Evolutionary conservation across 257 asterid genomes (phyloP), one percentile per base, ranked within the genome.

Genomic region (Fraxinus cuspidata): DNA sequence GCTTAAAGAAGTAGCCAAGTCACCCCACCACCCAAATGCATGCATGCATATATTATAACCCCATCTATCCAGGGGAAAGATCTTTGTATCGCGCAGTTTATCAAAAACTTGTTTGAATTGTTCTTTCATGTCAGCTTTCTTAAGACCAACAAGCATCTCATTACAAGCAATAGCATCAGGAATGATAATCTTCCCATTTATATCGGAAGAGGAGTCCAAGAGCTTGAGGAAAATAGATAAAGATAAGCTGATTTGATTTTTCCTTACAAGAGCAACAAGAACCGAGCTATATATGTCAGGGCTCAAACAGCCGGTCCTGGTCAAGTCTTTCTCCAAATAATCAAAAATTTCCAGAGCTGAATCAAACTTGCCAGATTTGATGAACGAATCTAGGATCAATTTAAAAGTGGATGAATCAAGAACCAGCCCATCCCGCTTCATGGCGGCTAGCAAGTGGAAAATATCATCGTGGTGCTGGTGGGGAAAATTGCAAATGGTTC

Each of bases 21-120:
- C 94, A 49, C 98, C 97, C 96, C 96, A 93, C 67, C 86, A 77
- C 60, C 99, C 98, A 64, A 91, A 86, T 21, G 90, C 85, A 60
- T 93, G 97, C 66, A 93, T 92, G 75, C 99, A 93, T 78, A 91
- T 89, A 83, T 96, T 96, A 70, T 91, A 96, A 69, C 99, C 98
- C 86, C 88, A 78, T 82, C 85, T 88, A 85, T 93, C 98, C 78
- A 86, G 67, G 1, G 97, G 98, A 78, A 86, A 96, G 69, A 72
- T 74, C 79, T 78, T 83, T 15, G 87, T 88, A 28, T 69, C 87
- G 23, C 96, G 91, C 66, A 96, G 87, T 77, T 87, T 89, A 27
- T 58, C 10, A 72, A 81, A 96, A 35, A 92, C 94, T 67, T 80
- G 82, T 70, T 73, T 81, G 83, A 95, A 95, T 64, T 91, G 88